phyloP scores from a whole-genome alignment of 1,139 yeast species.

The Kodamaea fungicola region DNA sequence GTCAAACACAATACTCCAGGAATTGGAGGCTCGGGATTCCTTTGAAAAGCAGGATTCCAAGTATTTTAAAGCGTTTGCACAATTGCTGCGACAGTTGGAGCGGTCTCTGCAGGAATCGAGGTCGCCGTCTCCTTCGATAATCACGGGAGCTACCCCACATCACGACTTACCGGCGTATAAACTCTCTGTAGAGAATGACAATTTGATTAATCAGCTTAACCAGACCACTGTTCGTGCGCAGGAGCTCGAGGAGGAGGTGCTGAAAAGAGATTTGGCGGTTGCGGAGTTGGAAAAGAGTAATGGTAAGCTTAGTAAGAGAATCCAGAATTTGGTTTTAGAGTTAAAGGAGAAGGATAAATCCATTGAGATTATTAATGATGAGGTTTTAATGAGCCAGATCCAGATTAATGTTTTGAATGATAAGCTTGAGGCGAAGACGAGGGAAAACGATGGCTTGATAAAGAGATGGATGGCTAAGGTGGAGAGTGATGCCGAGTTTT shows the following conservation, averaged over 20 bases:
- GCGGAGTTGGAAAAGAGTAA: constrained; percentile 20
- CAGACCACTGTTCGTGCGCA: constrained; percentile 22
- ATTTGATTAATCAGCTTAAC: constrained; percentile 24
- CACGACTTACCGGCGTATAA: constrained; percentile 5
- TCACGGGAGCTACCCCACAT: constrained; percentile 10
- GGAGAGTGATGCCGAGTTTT: constrained; percentile 53
- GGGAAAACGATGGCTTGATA: constrained; percentile 53
- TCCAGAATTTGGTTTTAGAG: constrained; percentile 41
- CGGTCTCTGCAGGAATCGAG: constrained; percentile 2
- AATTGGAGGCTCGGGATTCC: constrained; percentile 18
- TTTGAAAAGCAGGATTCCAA: constrained; percentile 30
- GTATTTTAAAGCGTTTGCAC: constrained; percentile 33
- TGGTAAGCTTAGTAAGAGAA: constrained; percentile 24
- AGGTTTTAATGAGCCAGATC: constrained; percentile 62
- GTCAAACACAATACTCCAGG: constrained; percentile 5
- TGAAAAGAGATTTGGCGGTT: constrained; percentile 12
- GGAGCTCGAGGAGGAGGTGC: constrained; percentile 16
- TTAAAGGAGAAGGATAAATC: constrained; percentile 51
- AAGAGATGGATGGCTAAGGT: constrained; percentile 60
- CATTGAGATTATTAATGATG: constrained; percentile 66
- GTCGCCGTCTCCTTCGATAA: constrained; percentile 16
- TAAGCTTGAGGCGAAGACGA: constrained; percentile 32
- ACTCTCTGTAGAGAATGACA: constrained; percentile 12
- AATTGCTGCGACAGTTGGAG: constrained; percentile 18
- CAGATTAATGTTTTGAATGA: constrained; percentile 62